Evolutionary conservation across 2,329 filamentous ascomycete genomes (phyloP).

Genomic region (Apiospora koreana): DNA sequence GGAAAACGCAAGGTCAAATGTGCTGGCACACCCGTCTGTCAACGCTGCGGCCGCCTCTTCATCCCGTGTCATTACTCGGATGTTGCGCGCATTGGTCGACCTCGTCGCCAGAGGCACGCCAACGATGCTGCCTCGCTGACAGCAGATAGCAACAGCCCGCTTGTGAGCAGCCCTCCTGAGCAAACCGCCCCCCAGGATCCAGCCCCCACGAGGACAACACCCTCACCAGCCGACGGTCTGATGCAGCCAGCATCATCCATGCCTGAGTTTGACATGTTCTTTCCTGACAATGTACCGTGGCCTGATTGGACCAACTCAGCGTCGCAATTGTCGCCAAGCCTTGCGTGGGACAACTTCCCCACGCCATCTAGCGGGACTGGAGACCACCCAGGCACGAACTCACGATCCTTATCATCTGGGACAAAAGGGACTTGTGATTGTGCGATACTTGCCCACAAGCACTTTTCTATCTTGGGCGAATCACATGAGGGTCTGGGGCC

Average conservation of each 20-base stretch:
- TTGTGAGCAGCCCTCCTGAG: background rate
- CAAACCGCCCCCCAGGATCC: background rate
- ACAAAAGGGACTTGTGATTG: background rate
- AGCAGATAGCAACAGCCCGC: background rate
- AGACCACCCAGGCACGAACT: background rate
- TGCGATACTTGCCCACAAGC: background rate
- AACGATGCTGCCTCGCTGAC: background rate
- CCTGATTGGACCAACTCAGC: constrained; percentile 2
- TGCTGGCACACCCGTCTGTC: background rate
- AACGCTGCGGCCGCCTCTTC: constrained; percentile 3
- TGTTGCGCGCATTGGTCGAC: background rate
- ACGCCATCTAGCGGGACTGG: background rate
- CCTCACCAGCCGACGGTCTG: background rate
- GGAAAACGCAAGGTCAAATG: constrained; percentile 5
- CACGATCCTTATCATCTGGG: background rate
- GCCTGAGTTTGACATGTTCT: background rate
- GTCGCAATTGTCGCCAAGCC: background rate
- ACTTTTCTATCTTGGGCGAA: background rate
- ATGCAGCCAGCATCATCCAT: background rate
- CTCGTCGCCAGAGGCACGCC: background rate
- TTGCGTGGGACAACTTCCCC: constrained; percentile 6
- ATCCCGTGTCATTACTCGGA: constrained; percentile 1
- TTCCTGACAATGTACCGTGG: background rate
- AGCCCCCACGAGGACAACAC: background rate
- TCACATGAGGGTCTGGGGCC: background rate